Base-by-base conservation (phyloP, 2,329 filamentous ascomycete species). In the Stenocarpella maydis region DNA sequence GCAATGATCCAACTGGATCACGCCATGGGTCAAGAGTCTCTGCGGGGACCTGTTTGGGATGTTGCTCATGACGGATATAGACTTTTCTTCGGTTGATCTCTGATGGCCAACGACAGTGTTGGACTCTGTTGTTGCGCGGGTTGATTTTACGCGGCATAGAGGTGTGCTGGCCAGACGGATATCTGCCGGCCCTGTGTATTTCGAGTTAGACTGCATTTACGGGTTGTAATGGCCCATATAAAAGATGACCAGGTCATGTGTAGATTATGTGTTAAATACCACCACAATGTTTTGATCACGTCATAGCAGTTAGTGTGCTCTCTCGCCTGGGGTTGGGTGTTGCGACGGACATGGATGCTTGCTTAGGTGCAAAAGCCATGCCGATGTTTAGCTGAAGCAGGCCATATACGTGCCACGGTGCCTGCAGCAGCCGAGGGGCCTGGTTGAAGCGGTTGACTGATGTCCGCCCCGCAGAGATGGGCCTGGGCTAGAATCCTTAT, bases 41-140 rank as follows among this genome's bases (percentile, higher is more conserved):
- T 50, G 55, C 45, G 45, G 53, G 14, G n/a, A 26, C 21, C 67
- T 24, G 24, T 24, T 43, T 15, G 66, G 67, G 49, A 54, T n/a
- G 67, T 47, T 54, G 67, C 58, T 68, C 49, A 68, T 61, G 65
- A 67, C 65, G 54, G 58, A n/a, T 68, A 64, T 64, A 68, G 67
- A 68, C 26, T 65, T 64, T 63, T 55, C 47, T 55, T 55, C 47
- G 17, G 64, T 28, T 66, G 24, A 37, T 37, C 9, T 34, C 45
- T 45, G 28, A 21, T 31, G 52, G 28, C 41, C 64, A 49, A 39
- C 64, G 43, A 41, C 41, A 49, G 7, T 28, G n/a, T 39, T 47
- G 21, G 52, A 3, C 6, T 12, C 31, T n/a, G n/a, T 37, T 37
- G 7, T 37, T 12, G 9, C 54, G 52, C 39, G 41, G n/a, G 17